A percentile compares a stretch with the other conserved stretches of the same genome.
Evolutionary conservation across 1,139 yeast genomes (phyloP).

Genomic region (Lodderomyces elongisporus): DNA sequence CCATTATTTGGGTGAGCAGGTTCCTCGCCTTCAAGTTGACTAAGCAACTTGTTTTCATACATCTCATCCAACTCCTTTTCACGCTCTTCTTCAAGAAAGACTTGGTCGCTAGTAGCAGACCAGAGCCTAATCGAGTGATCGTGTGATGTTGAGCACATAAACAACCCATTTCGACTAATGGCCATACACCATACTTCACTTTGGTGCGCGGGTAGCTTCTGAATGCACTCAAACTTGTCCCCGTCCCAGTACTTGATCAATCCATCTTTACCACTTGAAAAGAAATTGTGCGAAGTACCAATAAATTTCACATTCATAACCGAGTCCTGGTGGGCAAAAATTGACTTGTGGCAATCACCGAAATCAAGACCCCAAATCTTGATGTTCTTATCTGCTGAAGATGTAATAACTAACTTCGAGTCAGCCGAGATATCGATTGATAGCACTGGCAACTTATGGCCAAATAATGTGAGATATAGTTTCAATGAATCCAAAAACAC

Average conservation of each 20-base stretch:
- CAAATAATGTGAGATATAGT: slow-evolving; percentile 82
- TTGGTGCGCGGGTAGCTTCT: slow-evolving; percentile 82
- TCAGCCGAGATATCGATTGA: slow-evolving; percentile 87
- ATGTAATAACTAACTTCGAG: slow-evolving; percentile 79
- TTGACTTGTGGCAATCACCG: slow-evolving; percentile 96
- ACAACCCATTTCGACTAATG: slow-evolving; percentile 65
- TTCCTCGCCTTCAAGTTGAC: slow-evolving; percentile 52
- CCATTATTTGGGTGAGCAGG: slow-evolving; percentile 27
- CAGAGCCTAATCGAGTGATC: slow-evolving; percentile 90
- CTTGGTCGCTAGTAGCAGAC: slow-evolving; percentile 90
- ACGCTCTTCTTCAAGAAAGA: slow-evolving; percentile 90
- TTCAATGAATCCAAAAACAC: slow-evolving; percentile 83
- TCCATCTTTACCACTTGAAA: slow-evolving; percentile 88
- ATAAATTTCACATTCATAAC: slow-evolving; percentile 84
- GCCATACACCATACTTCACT: slow-evolving; percentile 92
- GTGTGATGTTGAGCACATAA: slow-evolving; percentile 83
- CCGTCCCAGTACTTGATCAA: slow-evolving; percentile 96
- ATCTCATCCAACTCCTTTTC: slow-evolving; percentile 93
- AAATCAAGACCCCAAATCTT: slow-evolving; percentile 98
- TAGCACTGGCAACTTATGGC: slow-evolving; percentile 91
- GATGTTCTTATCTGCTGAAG: slow-evolving; percentile 95
- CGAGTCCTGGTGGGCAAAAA: slow-evolving; percentile 95
- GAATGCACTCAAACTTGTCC: slow-evolving; percentile 90
- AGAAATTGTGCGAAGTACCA: slow-evolving; percentile 81
- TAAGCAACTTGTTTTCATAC: slow-evolving; percentile 72